These are phyloP conservation scores for Cryptosporidium viatorum DNA, from an alignment of 169 alveolate genomes.

Conservation along the genomic window DNA sequence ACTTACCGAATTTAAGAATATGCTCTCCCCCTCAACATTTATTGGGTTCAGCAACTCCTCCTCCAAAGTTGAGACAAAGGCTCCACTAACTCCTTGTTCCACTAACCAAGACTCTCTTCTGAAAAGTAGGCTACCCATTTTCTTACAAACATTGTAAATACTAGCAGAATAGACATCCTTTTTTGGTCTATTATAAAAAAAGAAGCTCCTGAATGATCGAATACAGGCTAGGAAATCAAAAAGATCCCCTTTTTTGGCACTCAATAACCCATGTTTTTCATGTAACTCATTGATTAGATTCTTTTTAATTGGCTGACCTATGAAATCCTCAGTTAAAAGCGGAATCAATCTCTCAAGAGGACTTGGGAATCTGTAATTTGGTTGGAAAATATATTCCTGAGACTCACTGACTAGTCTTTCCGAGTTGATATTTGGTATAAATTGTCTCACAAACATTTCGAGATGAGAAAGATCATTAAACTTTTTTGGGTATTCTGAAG, in stretches of 20 bases:
- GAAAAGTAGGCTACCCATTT: slow-evolving; percentile 12
- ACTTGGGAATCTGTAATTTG: slow-evolving; percentile 12
- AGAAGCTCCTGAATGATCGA: slow-evolving; percentile 35
- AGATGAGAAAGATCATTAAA: slow-evolving; percentile 3
- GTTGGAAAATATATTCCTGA: slow-evolving; percentile 2
- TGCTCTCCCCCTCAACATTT: not conserved
- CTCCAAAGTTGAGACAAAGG: slow-evolving; percentile 10
- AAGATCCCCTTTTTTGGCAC: not conserved
- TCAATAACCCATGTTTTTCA: slow-evolving; percentile 2
- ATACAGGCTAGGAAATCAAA: slow-evolving; percentile 53
- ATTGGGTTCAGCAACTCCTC: slow-evolving; percentile 20
- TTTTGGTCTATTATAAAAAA: slow-evolving; percentile 21
- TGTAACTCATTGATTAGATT: not conserved
- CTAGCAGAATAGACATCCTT: slow-evolving; percentile 8
- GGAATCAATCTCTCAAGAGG: slow-evolving; percentile 16
- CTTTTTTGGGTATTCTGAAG: slow-evolving; percentile 4
- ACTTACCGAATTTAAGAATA: not conserved
- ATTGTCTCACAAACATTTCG: not conserved
- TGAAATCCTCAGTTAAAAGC: not conserved
- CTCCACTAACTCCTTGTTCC: slow-evolving; percentile 19
- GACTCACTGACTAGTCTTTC: slow-evolving; percentile 33
- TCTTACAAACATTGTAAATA: slow-evolving; percentile 33
- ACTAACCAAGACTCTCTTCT: slow-evolving; percentile 21
- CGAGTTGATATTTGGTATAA: slow-evolving; percentile 6
- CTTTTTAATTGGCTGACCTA: not conserved